Percentiles rank a stretch among this genome's conserved stretches.
Evolutionary conservation across 139 green algal genomes (phyloP).

Genomic region (Closterium sp.): DNA sequence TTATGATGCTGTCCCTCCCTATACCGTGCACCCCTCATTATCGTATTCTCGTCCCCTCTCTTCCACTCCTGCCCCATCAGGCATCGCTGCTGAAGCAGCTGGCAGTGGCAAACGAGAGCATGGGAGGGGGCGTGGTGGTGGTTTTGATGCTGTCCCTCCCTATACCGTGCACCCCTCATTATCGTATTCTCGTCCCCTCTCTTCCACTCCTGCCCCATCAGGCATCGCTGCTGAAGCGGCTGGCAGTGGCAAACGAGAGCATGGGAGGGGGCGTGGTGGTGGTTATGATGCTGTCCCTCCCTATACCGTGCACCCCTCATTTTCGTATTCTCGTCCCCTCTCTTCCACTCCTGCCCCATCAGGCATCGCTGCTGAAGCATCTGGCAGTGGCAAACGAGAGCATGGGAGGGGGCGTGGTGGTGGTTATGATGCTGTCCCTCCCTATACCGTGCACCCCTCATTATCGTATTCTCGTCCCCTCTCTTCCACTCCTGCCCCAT

Average conservation of each 20-base stretch:
- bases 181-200: too few species aligned
- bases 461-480: too few species aligned
- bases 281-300: constrained; percentile 56
- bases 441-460: constrained; percentile 6
- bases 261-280: constrained; percentile 61
- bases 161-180: constrained; percentile 55
- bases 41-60: neutral
- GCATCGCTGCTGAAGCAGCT: constrained; percentile 61
- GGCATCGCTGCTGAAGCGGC: constrained; percentile 58
- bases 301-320: constrained; percentile 53
- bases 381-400: constrained; percentile 60
- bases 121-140: constrained; percentile 60
- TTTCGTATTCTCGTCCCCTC: neutral
- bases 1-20: too few species aligned
- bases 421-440: constrained; percentile 22
- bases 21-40: too few species aligned
- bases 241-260: constrained; percentile 59
- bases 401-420: constrained; percentile 59
- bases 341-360: neutral
- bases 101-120: constrained; percentile 58
- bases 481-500: too few species aligned
- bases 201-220: neutral
- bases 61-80: neutral
- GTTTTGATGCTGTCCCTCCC: constrained; percentile 54
- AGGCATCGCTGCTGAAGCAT: constrained; percentile 58